Conservation (phyloP, 2,329 filamentous ascomycete species). For the Aspergillus tamarii region DNA sequence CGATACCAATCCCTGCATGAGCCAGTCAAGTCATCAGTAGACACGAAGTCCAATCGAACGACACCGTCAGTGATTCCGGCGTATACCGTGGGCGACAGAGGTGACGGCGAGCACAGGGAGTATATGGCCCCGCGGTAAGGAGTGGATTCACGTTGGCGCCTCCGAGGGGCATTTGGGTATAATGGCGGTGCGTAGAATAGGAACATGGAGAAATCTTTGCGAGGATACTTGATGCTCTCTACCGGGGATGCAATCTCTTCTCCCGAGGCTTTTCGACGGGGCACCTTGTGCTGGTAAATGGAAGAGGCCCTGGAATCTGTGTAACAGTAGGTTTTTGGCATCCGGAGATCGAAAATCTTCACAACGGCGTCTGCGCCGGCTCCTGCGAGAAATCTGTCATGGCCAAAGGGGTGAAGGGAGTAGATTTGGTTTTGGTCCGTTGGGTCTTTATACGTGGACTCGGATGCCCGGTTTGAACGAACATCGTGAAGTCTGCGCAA, state of each 20-base stretch:
- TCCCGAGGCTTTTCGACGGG: background rate
- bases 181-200: conserved; percentile 36
- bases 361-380: conserved; percentile 60
- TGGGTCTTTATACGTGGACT: conserved; percentile 56
- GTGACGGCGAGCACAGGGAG: conserved; percentile 48
- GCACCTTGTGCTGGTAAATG: background rate
- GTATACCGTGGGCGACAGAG: conserved; percentile 50
- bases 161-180: conserved; percentile 13
- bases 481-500: conserved; percentile 60
- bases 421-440: conserved; percentile 64
- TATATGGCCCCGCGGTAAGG: conserved; percentile 51
- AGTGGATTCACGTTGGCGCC: conserved; percentile 21
- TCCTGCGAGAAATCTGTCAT: conserved; percentile 61
- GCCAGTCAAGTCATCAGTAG: conserved; percentile 46
- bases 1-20: conserved; percentile 37
- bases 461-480: conserved; percentile 53
- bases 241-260: background rate
- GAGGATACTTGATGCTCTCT: conserved; percentile 16
- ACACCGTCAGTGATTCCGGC: conserved; percentile 48
- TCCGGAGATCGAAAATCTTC: conserved; percentile 65
- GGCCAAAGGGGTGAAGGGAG: conserved; percentile 59
- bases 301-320: conserved; percentile 27
- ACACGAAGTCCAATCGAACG: conserved; percentile 47
- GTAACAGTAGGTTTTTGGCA: conserved; percentile 44
- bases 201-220: conserved; percentile 48